Conservation (phyloP, 257 asterid genomes). For the Solanum tarapatanum region DNA sequence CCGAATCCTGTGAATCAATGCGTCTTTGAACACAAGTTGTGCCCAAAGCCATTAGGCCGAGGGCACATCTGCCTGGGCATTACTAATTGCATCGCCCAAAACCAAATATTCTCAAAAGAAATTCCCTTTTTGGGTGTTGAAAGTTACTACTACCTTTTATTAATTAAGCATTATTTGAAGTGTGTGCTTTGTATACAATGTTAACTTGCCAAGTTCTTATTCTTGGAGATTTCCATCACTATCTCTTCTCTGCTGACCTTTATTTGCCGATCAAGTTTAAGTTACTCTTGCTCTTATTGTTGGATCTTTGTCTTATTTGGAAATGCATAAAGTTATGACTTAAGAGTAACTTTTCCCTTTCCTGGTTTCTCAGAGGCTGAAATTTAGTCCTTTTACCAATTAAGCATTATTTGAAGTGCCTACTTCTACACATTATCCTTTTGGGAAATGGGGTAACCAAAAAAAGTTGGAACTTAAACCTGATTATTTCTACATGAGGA, state of each 20-base stretch:
- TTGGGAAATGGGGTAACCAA: not conserved
- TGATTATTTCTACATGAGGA: not conserved
- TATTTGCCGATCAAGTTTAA: not conserved
- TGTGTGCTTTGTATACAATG: not conserved
- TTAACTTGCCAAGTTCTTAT: not conserved
- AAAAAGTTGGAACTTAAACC: not conserved
- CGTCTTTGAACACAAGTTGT: not conserved
- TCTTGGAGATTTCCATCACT: not conserved
- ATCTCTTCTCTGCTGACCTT: not conserved
- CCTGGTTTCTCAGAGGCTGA: not conserved
- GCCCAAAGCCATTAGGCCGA: not conserved
- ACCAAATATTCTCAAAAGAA: not conserved
- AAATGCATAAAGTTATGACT: not conserved
- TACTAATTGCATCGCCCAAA: not conserved
- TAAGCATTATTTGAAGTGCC: not conserved
- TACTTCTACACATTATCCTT: not conserved
- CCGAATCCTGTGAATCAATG: not conserved
- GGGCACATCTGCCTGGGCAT: not conserved
- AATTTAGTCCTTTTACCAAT: not conserved
- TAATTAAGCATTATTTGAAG: not conserved
- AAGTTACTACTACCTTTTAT: not conserved
- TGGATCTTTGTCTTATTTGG: not conserved
- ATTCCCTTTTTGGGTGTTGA: not conserved
- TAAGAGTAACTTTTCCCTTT: not conserved
- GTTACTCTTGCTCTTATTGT: not conserved